These are phyloP conservation scores for Clavaria fumosa DNA, from an alignment of 768 basidiomycete genomes.

Conservation along the genomic window DNA sequence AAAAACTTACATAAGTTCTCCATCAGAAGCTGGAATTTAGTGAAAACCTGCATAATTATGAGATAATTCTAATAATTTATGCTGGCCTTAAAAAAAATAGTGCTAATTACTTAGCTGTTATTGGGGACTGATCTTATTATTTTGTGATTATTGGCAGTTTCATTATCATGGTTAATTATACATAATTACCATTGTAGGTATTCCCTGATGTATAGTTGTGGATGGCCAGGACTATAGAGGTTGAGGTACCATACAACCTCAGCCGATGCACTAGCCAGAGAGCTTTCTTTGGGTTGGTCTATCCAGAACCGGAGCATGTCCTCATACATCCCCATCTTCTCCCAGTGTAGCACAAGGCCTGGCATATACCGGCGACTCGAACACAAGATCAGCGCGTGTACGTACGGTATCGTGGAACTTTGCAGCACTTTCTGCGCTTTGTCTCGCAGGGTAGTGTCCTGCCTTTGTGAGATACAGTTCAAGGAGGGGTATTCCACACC, in stretches of 20 bases:
- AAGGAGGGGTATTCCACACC: conserved; percentile 89
- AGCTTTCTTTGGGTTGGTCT: conserved; percentile 39
- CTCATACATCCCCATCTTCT: conserved; percentile 89
- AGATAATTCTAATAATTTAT: too few relatives aligned
- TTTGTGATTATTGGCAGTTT: too few relatives aligned
- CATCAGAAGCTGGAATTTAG: too few relatives aligned
- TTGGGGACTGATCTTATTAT: too few relatives aligned
- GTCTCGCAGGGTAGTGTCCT: conserved; percentile 21
- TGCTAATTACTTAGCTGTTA: too few relatives aligned
- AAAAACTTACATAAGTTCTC: too few relatives aligned
- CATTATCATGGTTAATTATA: too few relatives aligned
- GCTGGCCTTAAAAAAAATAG: too few relatives aligned
- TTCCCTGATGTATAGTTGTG: conserved; percentile 74
- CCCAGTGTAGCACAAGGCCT: conserved; percentile 85
- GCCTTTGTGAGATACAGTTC: conserved; percentile 69
- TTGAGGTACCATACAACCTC: conserved; percentile 63
- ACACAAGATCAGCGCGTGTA: conserved; percentile 90
- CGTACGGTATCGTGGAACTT: conserved; percentile 54
- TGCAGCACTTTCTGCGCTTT: conserved; percentile 66
- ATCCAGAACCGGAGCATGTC: conserved; percentile 91
- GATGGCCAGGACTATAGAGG: conserved; percentile 54
- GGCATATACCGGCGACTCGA: conserved; percentile 68
- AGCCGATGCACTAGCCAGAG: conserved; percentile 22
- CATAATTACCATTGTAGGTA: too few relatives aligned
- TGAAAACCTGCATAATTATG: too few relatives aligned